Conservation (phyloP, 495 filamentous ascomycete species). For the Penicillium arizonense region DNA sequence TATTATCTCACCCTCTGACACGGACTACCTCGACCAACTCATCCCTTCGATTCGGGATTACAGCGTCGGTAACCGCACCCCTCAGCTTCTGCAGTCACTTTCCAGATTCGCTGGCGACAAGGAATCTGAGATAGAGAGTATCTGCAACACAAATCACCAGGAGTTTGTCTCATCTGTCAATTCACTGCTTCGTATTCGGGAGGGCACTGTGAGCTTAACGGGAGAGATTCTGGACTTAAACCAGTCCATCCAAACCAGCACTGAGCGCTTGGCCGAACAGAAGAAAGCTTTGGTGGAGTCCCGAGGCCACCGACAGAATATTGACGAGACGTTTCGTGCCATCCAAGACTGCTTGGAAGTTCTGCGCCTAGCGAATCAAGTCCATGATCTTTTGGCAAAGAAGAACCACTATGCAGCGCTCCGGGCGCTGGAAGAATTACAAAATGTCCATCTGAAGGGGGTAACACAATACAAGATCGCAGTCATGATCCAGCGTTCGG, state of each 20-base stretch:
- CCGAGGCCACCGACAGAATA: constrained; percentile 88
- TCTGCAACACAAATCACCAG: constrained; percentile 94
- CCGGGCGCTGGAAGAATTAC: constrained; percentile 90
- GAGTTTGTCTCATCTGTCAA: constrained; percentile 93
- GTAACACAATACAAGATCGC: constrained; percentile 94
- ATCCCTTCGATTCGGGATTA: constrained; percentile 92
- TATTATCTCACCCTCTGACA: constrained; percentile 84
- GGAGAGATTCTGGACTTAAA: constrained; percentile 91
- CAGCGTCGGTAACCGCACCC: constrained; percentile 68
- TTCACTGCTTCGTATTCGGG: constrained; percentile 83
- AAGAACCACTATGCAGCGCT: constrained; percentile 96
- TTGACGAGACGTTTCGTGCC: constrained; percentile 87
- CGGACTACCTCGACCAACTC: constrained; percentile 91
- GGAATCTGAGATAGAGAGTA: constrained; percentile 88
- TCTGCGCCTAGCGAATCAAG: constrained; percentile 87
- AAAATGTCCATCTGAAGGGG: constrained; percentile 92
- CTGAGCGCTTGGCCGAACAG: constrained; percentile 89
- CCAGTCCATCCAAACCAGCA: constrained; percentile 92
- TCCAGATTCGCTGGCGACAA: constrained; percentile 78
- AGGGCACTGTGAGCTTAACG: constrained; percentile 83
- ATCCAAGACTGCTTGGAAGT: constrained; percentile 91
- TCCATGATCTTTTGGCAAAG: constrained; percentile 82
- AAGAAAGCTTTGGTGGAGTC: constrained; percentile 93
- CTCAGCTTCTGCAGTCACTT: constrained; percentile 73
- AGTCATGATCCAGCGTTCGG: constrained; percentile 90